Evolutionary conservation across 148 eudicot species (phyloP).

Genomic region (Vaccinium macrocarpon): DNA sequence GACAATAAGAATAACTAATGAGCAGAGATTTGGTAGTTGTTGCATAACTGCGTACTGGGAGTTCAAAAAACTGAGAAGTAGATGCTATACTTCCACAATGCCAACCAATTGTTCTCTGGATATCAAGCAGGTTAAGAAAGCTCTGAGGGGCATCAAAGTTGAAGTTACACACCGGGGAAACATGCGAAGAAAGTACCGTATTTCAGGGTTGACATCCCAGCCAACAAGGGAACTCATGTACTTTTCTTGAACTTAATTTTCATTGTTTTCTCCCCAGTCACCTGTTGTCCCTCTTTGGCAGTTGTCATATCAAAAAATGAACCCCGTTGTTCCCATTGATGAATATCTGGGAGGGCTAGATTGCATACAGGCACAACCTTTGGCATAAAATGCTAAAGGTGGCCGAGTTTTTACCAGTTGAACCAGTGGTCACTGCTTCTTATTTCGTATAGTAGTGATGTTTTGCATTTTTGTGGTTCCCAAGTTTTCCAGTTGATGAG

Average conservation of each 20-base stretch:
- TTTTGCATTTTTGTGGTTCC: constrained; percentile 2
- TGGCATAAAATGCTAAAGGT: neutral
- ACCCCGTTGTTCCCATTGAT: neutral
- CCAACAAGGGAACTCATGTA: constrained; percentile 90
- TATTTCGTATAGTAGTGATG: constrained; percentile 11
- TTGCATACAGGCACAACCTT: neutral
- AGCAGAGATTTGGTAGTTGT: too few relatives aligned
- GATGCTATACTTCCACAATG: neutral
- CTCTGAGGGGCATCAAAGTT: constrained; percentile 89
- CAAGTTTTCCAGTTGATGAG: constrained; percentile 76
- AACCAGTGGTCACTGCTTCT: neutral
- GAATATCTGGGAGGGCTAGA: neutral
- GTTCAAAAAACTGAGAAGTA: neutral
- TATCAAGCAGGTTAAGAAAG: constrained; percentile 70
- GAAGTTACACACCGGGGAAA: constrained; percentile 92
- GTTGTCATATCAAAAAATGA: neutral
- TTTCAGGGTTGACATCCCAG: constrained; percentile 84
- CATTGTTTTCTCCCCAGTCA: neutral
- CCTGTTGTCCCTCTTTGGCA: neutral
- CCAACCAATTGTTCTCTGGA: neutral
- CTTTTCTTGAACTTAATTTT: neutral
- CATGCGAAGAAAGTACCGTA: constrained; percentile 77
- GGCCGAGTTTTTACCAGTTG: neutral
- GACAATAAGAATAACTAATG: too few relatives aligned
- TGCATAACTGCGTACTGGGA: too few relatives aligned